Evolutionary conservation across 2,329 filamentous ascomycete species (phyloP), one percentile per base, ranked within the genome.

Genomic region (Neurospora sp.): DNA sequence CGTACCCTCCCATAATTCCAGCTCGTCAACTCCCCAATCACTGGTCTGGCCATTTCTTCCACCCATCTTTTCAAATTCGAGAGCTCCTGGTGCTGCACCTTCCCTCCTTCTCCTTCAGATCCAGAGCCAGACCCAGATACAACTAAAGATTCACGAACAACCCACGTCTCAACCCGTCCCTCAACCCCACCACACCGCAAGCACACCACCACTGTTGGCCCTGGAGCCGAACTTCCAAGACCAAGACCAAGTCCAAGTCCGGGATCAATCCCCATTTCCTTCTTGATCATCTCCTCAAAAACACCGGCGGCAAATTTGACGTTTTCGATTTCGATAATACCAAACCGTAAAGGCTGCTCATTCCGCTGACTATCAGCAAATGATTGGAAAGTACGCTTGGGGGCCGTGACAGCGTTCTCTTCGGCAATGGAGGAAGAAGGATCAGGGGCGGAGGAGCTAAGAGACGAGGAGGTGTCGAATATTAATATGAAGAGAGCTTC

Each of bases 1-100:
- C 80, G 74, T 11, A 80, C 73, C 40, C 79, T 75, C 33, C 78
- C 76, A 39, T 78, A 76, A 62, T 79, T 81, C 36, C 75, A 68
- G 4, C 68, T 72, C 1, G 78, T 78, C 19, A 81, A 71, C 43
- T 81, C 80, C 4, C 74, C 76, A 33, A 81, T 77, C 3, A 78
- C 72, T 1, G 76, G 75, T 3, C 79, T 75, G 1, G 77, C 76
- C 3, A 73, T 71, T 38, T 76, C 75, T 23, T 73, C 38, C 8
- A 79, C 70, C 70, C 71, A 70, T 23, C 15, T 11, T 10, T 28
- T 19, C 39, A 28, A 28, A 28, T 28, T 28, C 28, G 28, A 28
- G 28, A 28, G 28, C 28, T 28, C 28, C 28, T 28, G 28, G 3
- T 28, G 28, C 28, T 28, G 28, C 28, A 28, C 28, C 28, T 28